Conservation (phyloP, 1,284 basidiomycete genomes). For the Phylloporus sp. region DNA sequence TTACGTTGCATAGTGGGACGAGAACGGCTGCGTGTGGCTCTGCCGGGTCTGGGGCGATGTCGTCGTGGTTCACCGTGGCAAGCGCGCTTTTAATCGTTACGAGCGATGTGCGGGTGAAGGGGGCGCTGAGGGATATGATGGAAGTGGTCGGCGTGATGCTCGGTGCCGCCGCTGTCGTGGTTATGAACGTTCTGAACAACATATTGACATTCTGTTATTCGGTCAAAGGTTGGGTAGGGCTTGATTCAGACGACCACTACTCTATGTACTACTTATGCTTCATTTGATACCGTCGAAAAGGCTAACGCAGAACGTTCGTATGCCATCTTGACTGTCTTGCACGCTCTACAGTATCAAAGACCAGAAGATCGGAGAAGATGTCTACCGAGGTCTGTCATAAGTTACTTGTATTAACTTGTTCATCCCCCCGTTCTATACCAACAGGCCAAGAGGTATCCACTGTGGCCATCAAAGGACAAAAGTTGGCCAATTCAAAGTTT, state of each 20-base stretch:
- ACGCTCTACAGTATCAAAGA: conserved; percentile 75
- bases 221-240: not conserved
- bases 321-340: conserved; percentile 16
- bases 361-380: conserved; percentile 94
- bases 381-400: conserved; percentile 83
- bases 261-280: too few species aligned
- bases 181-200: conserved; percentile 36
- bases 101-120: conserved; percentile 51
- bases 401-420: not conserved
- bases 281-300: conserved; percentile 80
- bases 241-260: not conserved
- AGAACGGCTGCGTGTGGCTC: conserved; percentile 69
- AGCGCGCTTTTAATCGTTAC: conserved; percentile 52
- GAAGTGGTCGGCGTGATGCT: conserved; percentile 20
- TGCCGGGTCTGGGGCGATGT: conserved; percentile 23
- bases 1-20: conserved; percentile 78
- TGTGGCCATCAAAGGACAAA: conserved; percentile 98
- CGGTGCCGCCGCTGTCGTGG: not conserved
- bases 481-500: conserved; percentile 95
- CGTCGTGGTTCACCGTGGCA: conserved; percentile 14
- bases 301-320: conserved; percentile 66
- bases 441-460: conserved; percentile 76
- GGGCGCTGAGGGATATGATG: conserved; percentile 45
- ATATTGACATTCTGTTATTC: conserved; percentile 31
- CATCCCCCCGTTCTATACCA: not conserved